Conservation (phyloP, 805 yeast species). For the Candida sithepensis region DNA sequence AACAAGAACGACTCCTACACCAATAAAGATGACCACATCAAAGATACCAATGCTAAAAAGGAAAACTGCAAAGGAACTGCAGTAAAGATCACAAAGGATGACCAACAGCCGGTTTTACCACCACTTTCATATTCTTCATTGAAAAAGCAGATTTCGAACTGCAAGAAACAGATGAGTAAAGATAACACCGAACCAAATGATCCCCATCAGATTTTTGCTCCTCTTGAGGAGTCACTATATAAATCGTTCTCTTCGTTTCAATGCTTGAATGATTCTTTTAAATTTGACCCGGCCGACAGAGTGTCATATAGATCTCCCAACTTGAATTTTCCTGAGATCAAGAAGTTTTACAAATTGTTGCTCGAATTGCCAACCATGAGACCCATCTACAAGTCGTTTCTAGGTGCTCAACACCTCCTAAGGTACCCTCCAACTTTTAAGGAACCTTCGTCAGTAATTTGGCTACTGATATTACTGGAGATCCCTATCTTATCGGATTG, state of each 20-base stretch:
- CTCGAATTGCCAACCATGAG: constrained; percentile 53
- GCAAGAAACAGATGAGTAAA: constrained; percentile 23
- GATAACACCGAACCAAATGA: constrained; percentile 2
- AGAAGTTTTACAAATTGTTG: constrained; percentile 42
- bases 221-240: constrained; percentile 46
- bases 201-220: constrained; percentile 35
- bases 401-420: constrained; percentile 48
- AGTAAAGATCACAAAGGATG: too few species aligned
- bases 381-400: constrained; percentile 55
- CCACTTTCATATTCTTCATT: constrained; percentile 32
- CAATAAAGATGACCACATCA: not conserved
- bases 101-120: too few species aligned
- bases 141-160: constrained; percentile 32
- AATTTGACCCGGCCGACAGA: constrained; percentile 23
- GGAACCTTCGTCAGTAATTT: constrained; percentile 43
- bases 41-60: not conserved
- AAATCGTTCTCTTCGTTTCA: constrained; percentile 44
- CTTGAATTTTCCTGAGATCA: constrained; percentile 46
- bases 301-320: constrained; percentile 41
- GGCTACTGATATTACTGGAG: constrained; percentile 65
- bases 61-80: constrained; percentile 2
- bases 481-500: constrained; percentile 59
- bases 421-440: constrained; percentile 44
- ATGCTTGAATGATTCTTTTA: constrained; percentile 56
- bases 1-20: too few species aligned